A percentile compares a stretch with the other conserved stretches of the same genome.
Conservation (phyloP, 1,284 basidiomycete genomes). For the Pisolithus thermaeus region DNA sequence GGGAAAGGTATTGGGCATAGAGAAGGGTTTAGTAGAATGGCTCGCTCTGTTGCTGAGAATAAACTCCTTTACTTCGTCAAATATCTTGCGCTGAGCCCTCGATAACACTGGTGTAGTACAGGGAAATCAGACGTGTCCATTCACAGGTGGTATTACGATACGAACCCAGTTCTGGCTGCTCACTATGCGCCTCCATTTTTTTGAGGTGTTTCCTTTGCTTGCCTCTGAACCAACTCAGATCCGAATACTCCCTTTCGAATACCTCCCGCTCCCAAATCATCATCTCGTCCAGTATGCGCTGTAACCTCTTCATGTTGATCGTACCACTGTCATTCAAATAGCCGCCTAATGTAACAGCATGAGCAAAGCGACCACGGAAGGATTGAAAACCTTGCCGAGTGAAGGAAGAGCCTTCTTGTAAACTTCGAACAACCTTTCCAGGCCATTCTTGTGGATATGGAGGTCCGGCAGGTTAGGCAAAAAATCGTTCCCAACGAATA, state of each 20-base stretch:
- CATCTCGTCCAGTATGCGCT: constrained; percentile 87
- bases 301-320: constrained; percentile 78
- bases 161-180: constrained; percentile 48
- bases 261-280: constrained; percentile 81
- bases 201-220: constrained; percentile 74
- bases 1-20: constrained; percentile 72
- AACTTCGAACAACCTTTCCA: constrained; percentile 89
- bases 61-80: constrained; percentile 72
- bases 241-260: constrained; percentile 88
- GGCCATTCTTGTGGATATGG: constrained; percentile 96
- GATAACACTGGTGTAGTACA: constrained; percentile 53
- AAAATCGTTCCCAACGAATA: constrained; percentile 98
- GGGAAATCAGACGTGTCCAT: not conserved
- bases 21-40: constrained; percentile 38
- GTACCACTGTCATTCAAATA: constrained; percentile 91
- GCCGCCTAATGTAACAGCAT: constrained; percentile 53
- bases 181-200: constrained; percentile 48
- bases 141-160: constrained; percentile 2
- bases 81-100: constrained; percentile 66
- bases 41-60: constrained; percentile 51
- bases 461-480: constrained; percentile 93
- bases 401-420: constrained; percentile 89
- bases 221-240: constrained; percentile 86
- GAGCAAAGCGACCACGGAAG: not conserved
- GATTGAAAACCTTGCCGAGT: constrained; percentile 44